Conservation (phyloP, 306 rosid genomes). For the Malus fusca region DNA sequence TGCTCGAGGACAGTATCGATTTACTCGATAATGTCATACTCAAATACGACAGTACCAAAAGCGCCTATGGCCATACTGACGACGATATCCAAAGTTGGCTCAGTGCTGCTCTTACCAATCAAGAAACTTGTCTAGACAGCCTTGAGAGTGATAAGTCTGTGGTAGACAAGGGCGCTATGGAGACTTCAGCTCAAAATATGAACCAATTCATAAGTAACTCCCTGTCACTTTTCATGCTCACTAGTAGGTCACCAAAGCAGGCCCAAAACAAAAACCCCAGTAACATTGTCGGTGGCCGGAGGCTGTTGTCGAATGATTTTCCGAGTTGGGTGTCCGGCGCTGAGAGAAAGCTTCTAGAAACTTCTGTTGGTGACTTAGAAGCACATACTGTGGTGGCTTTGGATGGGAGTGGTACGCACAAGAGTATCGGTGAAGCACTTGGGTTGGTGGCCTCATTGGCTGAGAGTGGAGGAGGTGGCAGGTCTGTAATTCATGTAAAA, state of each 20-base stretch:
- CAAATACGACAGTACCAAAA: neutral
- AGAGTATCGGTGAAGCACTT: constrained; percentile 20
- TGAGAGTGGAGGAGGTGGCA: constrained; percentile 7
- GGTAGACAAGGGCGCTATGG: constrained; percentile 1
- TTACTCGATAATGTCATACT: constrained; percentile 16
- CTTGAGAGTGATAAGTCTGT: neutral
- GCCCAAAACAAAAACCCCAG: neutral
- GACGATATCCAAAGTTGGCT: constrained; percentile 32
- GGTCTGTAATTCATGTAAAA: constrained; percentile 21
- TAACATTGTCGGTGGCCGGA: constrained; percentile 1
- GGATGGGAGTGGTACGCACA: constrained; percentile 36
- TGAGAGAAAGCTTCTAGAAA: constrained; percentile 25
- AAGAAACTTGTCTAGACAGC: constrained; percentile 28
- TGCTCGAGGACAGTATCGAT: constrained; percentile 22
- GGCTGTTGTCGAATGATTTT: constrained; percentile 2
- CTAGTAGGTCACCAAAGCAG: neutral
- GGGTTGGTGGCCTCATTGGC: neutral
- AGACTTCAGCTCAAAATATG: neutral
- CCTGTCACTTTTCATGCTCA: constrained; percentile 3
- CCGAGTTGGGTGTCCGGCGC: constrained; percentile 20
- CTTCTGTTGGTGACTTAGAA: constrained; percentile 13
- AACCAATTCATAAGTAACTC: constrained; percentile 15
- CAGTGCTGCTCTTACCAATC: constrained; percentile 34
- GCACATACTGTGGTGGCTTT: constrained; percentile 30
- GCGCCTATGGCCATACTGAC: neutral